Evolutionary conservation across 495 filamentous ascomycete species (phyloP), one percentile per base, ranked within the genome.

Genomic region (Xylaria acuta): DNA sequence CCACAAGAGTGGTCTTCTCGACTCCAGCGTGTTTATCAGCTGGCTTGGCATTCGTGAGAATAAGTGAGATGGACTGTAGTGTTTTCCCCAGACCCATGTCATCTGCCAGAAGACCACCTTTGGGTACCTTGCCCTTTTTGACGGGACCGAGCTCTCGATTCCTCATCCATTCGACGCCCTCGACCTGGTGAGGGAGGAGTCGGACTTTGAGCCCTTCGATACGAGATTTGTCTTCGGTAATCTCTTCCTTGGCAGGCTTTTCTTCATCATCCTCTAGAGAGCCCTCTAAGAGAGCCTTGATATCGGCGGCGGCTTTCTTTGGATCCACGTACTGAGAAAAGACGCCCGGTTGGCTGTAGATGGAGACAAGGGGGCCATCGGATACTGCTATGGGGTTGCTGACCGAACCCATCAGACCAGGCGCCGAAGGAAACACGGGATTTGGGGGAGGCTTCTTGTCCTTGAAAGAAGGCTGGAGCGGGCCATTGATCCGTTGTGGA

Each of bases 91-190:
- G 82, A 62, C 92, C 92, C 92, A 95, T 95, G 74, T 96, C 93
- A 76, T 96, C 93, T 4, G 93, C 93, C 14, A 96, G 85, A 68
- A 96, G 93, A n/a, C 93, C 93, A 53, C 93, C 93, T 77, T 94
- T 94, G 1, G 94, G 92, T 9, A 94, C 84, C 20, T 91, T 90
- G 3, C 93, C 93, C 70, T 88, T 90, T 79, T 93, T 97, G 40
- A 89, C 87, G 3, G 87, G 87, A 3, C 94, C 94, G 14, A 91
- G 90, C 79, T 99, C 96, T 73, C 96, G 93, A 43, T 92, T 91
- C 67, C 85, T 91, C 93, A 99, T 97, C 93, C 97, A 99, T 53
- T 90, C 88, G 3, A 98, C 90, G 70, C 96, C 96, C 32, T 97
- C 92, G 12, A 97, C 87, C 79, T 99, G 96, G 78, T 99, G 96